These are phyloP conservation scores for Neofusicoccum cordaticola DNA, from an alignment of 2,329 filamentous ascomycete genomes.

Conservation along the genomic window DNA sequence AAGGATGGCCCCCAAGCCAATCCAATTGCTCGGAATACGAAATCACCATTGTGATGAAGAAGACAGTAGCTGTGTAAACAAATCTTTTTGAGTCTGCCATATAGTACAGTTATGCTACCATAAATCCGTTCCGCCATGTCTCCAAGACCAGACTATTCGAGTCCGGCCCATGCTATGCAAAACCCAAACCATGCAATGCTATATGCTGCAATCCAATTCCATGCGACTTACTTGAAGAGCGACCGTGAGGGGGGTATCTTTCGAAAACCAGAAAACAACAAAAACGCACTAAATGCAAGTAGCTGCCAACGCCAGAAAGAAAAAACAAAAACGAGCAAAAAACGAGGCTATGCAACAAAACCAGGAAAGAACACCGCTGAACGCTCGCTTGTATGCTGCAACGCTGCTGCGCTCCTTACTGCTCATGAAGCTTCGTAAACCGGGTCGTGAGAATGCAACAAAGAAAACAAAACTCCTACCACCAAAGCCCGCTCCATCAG, in stretches of 20 bases:
- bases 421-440: not conserved
- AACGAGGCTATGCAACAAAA: not conserved
- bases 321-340: not conserved
- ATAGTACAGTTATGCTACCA: not conserved
- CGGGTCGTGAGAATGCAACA: not conserved
- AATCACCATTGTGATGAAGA: not conserved
- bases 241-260: slow-evolving; percentile 13
- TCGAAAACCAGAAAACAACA: not conserved
- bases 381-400: not conserved
- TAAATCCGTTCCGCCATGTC: not conserved
- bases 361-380: not conserved
- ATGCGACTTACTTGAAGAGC: not conserved
- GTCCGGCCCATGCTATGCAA: not conserved
- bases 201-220: not conserved
- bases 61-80: not conserved
- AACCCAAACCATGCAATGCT: slow-evolving; percentile 1
- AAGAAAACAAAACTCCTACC: slow-evolving; percentile 3
- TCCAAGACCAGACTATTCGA: not conserved
- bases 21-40: too few species aligned
- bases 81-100: not conserved
- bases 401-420: not conserved
- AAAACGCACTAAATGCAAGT: not conserved
- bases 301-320: not conserved
- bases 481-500: not conserved
- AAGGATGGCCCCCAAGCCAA: too few species aligned